These are phyloP conservation scores for Apiosordaria backusii DNA, from an alignment of 495 filamentous ascomycete species.

Conservation along the genomic window DNA sequence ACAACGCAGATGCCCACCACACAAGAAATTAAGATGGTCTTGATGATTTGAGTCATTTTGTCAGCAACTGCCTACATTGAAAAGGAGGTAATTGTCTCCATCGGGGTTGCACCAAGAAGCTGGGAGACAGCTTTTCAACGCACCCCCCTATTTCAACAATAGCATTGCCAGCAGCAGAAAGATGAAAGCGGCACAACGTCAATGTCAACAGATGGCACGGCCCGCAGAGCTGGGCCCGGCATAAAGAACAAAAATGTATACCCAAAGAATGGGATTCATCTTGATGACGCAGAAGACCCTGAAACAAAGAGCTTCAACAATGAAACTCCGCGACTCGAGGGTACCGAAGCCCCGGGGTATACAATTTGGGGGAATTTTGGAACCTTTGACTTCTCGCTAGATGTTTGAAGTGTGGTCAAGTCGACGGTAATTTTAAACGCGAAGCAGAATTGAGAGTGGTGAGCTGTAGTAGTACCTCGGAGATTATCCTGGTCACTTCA, in stretches of 20 bases:
- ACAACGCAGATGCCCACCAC: not conserved
- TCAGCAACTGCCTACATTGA: not conserved
- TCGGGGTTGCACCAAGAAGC: not conserved
- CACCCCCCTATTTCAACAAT: not conserved
- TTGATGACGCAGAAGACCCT: not conserved
- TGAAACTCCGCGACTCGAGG: not conserved
- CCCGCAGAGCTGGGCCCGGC: not conserved
- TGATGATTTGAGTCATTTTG: not conserved
- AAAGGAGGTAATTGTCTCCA: not conserved
- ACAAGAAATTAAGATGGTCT: not conserved
- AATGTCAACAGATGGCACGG: not conserved
- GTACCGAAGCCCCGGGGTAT: not conserved
- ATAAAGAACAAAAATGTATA: not conserved
- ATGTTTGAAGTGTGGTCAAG: no score
- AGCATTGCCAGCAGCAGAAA: not conserved
- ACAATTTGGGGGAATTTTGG: no score
- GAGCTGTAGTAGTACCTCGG: no score
- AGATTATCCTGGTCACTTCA: no score
- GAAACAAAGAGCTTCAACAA: not conserved
- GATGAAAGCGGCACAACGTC: not conserved
- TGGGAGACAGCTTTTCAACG: no score
- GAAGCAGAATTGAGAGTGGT: no score
- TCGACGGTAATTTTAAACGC: no score
- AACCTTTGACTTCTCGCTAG: not conserved
- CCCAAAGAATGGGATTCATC: not conserved